These are phyloP conservation scores for Fusarium nisikadoi DNA, from an alignment of 2,329 filamentous ascomycete genomes.

Conservation along the genomic window DNA sequence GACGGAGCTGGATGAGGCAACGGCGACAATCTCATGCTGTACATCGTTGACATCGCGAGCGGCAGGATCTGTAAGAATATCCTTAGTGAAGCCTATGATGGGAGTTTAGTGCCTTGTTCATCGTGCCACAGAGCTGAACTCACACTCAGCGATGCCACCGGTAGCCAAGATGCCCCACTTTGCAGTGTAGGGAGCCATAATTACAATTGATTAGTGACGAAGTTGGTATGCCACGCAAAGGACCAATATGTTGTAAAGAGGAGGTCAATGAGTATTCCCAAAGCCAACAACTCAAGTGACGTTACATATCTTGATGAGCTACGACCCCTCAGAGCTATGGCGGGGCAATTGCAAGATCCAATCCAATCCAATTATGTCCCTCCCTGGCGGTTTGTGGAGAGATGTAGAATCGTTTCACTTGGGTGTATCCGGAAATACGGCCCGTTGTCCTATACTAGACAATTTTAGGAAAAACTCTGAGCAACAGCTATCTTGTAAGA, in stretches of 20 bases:
- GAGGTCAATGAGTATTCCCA: neutral
- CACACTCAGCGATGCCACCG: constrained; percentile 67
- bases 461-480: neutral
- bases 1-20: constrained; percentile 79
- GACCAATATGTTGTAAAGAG: neutral
- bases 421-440: constrained; percentile 10
- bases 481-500: neutral
- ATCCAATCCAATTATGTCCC: constrained; percentile 13
- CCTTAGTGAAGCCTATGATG: constrained; percentile 72
- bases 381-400: constrained; percentile 9
- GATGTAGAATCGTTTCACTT: constrained; percentile 22
- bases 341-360: constrained; percentile 16
- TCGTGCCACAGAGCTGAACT: constrained; percentile 36
- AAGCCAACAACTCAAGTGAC: constrained; percentile 7
- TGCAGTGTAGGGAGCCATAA: constrained; percentile 61
- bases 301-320: constrained; percentile 21
- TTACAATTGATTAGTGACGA: constrained; percentile 20
- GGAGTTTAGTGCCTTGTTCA: neutral
- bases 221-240: neutral
- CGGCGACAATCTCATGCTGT: constrained; percentile 80
- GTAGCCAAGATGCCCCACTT: constrained; percentile 72
- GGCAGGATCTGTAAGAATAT: constrained; percentile 79
- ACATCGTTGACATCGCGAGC: constrained; percentile 77
- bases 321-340: constrained; percentile 27
- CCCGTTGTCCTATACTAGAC: constrained; percentile 5